These are phyloP conservation scores for Pseudogymnoascus sp. DNA, from an alignment of 2,329 filamentous ascomycete species.

Conservation along the genomic window DNA sequence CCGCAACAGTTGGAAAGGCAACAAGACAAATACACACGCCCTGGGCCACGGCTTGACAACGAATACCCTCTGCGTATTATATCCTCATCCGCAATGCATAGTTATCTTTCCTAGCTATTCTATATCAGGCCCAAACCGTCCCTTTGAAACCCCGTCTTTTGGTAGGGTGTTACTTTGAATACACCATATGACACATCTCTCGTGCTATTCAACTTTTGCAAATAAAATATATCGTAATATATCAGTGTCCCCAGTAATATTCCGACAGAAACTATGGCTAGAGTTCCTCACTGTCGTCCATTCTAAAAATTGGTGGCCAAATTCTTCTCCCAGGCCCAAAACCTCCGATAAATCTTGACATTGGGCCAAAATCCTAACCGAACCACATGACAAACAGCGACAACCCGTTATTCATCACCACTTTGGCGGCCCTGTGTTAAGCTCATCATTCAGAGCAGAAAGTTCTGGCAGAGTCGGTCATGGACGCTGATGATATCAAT, in stretches of 20 bases:
- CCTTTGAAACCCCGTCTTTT: neutral
- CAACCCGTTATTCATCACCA: slow-evolving; percentile 3
- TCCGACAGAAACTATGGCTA: neutral
- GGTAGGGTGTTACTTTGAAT: neutral
- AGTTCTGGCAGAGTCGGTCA: slow-evolving; percentile 15
- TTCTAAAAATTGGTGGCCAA: slow-evolving; percentile 3
- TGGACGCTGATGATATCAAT: slow-evolving; percentile 21
- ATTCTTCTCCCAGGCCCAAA: neutral
- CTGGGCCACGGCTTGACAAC: neutral
- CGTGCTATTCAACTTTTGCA: neutral
- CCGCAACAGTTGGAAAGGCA: neutral
- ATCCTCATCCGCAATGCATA: neutral
- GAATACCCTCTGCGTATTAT: neutral
- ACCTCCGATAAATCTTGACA: slow-evolving; percentile 2
- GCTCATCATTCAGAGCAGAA: neutral
- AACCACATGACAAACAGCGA: slow-evolving; percentile 7
- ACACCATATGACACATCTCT: neutral
- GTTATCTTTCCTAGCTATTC: neutral
- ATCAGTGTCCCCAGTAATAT: neutral
- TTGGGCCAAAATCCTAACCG: slow-evolving; percentile 7
- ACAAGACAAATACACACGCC: neutral
- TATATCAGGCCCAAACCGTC: neutral
- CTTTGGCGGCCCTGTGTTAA: neutral
- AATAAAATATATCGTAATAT: neutral
- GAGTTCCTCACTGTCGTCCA: neutral